These are phyloP conservation scores for Pyricularia sp. DNA, from an alignment of 2,329 filamentous ascomycete genomes.

Conservation along the genomic window DNA sequence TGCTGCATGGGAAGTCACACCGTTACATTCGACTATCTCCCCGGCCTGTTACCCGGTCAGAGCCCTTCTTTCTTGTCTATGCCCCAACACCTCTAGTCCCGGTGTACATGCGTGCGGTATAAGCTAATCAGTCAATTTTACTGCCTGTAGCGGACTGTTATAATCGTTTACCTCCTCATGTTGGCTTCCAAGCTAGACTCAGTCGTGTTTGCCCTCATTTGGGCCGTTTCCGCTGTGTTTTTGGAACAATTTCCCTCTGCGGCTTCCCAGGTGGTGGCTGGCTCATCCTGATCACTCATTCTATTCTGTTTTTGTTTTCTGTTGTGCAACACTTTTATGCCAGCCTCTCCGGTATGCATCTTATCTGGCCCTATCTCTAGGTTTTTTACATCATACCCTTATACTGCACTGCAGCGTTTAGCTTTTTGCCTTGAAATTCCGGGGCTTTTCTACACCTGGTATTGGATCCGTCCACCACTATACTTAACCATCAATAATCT, in stretches of 20 bases:
- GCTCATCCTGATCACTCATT: not conserved
- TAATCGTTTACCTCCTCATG: not conserved
- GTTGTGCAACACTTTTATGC: not conserved
- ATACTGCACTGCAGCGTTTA: not conserved
- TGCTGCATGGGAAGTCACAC: not conserved
- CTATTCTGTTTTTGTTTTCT: not conserved
- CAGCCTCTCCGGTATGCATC: not conserved
- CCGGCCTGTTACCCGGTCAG: not conserved
- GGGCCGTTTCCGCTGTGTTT: not conserved
- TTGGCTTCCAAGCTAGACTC: not conserved
- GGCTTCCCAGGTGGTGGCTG: not conserved
- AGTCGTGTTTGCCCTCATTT: not conserved
- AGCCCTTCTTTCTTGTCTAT: not conserved
- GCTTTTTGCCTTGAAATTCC: not conserved
- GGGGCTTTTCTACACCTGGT: not conserved
- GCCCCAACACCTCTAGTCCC: not conserved
- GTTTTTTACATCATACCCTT: not conserved
- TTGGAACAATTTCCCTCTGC: not conserved
- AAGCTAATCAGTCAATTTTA: not conserved
- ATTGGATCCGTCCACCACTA: not conserved
- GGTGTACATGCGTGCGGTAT: not conserved
- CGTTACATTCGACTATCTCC: not conserved
- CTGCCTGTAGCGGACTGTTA: not conserved
- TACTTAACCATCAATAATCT: not conserved
- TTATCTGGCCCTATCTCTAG: not conserved